Base-by-base conservation (phyloP, 805 yeast genomes). In the Wickerhamomyces ciferrii region DNA sequence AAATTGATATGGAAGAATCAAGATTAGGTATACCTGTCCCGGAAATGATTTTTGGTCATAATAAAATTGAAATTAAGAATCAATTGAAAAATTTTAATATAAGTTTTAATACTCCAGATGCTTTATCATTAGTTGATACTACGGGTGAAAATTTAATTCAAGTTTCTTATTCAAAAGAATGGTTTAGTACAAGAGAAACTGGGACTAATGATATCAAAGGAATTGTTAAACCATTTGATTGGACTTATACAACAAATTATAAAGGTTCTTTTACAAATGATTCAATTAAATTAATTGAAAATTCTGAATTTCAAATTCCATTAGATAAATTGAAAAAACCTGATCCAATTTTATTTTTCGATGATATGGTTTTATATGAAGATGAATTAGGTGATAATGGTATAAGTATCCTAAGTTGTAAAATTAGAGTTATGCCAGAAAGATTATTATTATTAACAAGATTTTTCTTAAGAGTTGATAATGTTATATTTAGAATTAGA, bases 371-470 rank as follows among this genome's bases (percentile, higher is more conserved):
- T 7, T 69, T 94, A 29, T 94, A 79, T 61, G 99, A 94, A 61
- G 99, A 94, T 60, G 99, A 94, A 62, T 71, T 94, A 46, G 98
- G 96, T 4, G 99, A 94, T 63, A 94, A 92, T 63, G 99, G 99
- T 8, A 85, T 89, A 17, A 79, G 95, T 0, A 76, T 87, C 45
- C 67, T 87, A 45, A 80, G 81, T 44, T 81, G 83, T 32, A 91
- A 91, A 63, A 78, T 94, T 19, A 70, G 99, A 51, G 97, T 90
- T 4, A 94, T 94, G 97, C 82, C 82, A 7, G 77, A 83, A 43
- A 78, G 96, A 49, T 61, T 94, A 53, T 67, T 94, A 35, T 55
- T 92, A 31, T 69, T 94, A 41, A 79, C 83, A 43, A 74, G 98
- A 41, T 78, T 92, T 54, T 92, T 88, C 61, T 65, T 94, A 49